Base-by-base conservation (phyloP, 495 filamentous ascomycete species). In the Parachaetomium inaequale region DNA sequence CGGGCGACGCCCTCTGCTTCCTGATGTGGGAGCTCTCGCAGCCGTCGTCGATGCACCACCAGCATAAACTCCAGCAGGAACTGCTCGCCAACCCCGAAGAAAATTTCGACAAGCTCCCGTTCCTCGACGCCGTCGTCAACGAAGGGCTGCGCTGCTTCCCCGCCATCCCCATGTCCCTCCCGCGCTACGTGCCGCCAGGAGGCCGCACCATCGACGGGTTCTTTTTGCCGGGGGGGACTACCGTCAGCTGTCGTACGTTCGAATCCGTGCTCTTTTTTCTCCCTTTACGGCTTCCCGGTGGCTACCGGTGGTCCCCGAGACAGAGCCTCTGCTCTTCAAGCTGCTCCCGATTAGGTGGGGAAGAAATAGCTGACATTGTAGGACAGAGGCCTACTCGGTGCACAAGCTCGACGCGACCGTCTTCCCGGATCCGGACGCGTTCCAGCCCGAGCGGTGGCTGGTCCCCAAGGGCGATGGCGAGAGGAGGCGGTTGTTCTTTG, bases 21-120 rank as follows among this genome's bases (percentile, higher is more conserved):
- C 72, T 88, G 7, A 84, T 89, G 82, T 86, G 83, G 80, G 80
- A 87, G 67, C 74, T 89, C 1, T 89, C 86, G 0, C 80, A 79
- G 51, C 80, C 83, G 3, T 59, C 74, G 0, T 82, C 80, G 10
- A 53, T 71, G 0, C 47, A 58, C 1, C 74, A 80, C 29, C 85
- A 87, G 52, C 58, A 67, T 2, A 68, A 63, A 2, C 71, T 89
- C 5, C 73, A 77, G 21, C 61, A 76, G 5, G 85, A 87, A 65
- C 68, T 87, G 0, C 50, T 58, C 5, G 62, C 70, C 4, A 74
- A 74, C 58, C 65, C 67, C 0, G 69, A 68, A 7, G 65, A 61
- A 0, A 8, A 59, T 61, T 72, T 84, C 23, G 85, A 87, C 61
- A 77, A 77, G 40, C 68, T 87, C 1, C 76, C 78, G 0, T 87